Evolutionary conservation across 306 rosid genomes (phyloP).

Genomic region (Casuarina cunninghamiana): DNA sequence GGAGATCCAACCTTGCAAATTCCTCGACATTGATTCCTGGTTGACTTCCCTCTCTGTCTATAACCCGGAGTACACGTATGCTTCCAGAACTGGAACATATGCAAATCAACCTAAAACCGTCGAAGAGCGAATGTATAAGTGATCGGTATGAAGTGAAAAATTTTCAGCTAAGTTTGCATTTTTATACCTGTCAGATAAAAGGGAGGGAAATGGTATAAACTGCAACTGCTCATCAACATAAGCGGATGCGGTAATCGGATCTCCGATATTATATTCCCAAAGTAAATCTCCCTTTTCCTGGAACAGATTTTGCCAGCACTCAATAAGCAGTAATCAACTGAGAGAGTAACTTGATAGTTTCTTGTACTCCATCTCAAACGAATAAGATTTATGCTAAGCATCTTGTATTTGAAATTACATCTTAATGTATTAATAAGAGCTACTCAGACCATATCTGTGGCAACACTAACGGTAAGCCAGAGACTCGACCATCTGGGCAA

Average conservation of each 20-base stretch:
- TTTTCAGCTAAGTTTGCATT: constrained; percentile 4
- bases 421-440: not conserved
- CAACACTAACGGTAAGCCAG: too few species aligned
- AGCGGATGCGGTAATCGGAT: constrained; percentile 83
- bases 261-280: constrained; percentile 74
- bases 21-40: constrained; percentile 46
- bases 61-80: constrained; percentile 53
- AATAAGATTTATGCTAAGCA: not conserved
- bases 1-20: constrained; percentile 52
- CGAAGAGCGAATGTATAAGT: not conserved
- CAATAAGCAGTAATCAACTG: constrained; percentile 6
- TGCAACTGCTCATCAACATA: constrained; percentile 71
- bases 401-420: not conserved
- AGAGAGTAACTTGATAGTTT: constrained; percentile 3
- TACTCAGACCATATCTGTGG: not conserved
- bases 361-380: not conserved
- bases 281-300: constrained; percentile 68
- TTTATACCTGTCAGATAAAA: constrained; percentile 59
- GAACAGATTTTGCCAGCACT: constrained; percentile 22
- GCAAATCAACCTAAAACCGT: constrained; percentile 59
- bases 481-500: too few species aligned
- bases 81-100: constrained; percentile 81
- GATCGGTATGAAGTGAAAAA: not conserved
- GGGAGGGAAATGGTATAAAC: constrained; percentile 40
- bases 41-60: constrained; percentile 13